Evolutionary conservation across 371 early-diverging fungal species (phyloP).

Genomic region (Rhizopus stolonifer): DNA sequence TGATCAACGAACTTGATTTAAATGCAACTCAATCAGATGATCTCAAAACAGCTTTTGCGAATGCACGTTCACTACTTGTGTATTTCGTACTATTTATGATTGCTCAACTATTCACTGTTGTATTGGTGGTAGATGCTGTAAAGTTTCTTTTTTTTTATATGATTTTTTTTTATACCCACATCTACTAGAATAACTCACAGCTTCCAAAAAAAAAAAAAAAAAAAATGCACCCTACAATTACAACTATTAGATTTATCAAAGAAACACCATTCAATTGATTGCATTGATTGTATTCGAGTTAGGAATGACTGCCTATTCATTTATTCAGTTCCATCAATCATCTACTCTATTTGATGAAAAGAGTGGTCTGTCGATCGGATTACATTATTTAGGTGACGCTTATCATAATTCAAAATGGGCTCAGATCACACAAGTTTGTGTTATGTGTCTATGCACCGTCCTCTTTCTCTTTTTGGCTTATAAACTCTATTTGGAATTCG

Average conservation of each 20-base stretch:
- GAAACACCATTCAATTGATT: slow-evolving; percentile 53
- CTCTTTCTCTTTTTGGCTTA: slow-evolving; percentile 43
- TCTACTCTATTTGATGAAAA: slow-evolving; percentile 36
- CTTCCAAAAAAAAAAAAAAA: slow-evolving; percentile 1
- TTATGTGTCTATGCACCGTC: slow-evolving; percentile 37
- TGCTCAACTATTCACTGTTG: slow-evolving; percentile 44
- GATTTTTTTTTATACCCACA: too few relatives aligned
- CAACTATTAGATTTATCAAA: slow-evolving; percentile 1
- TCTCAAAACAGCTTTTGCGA: slow-evolving; percentile 35
- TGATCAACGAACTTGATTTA: slow-evolving; percentile 18
- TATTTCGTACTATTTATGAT: slow-evolving; percentile 47
- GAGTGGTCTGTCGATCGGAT: slow-evolving; percentile 13
- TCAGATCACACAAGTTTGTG: slow-evolving; percentile 44
- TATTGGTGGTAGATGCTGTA: slow-evolving; percentile 49
- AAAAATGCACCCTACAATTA: background rate
- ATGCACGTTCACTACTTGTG: slow-evolving; percentile 46
- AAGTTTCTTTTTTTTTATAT: background rate
- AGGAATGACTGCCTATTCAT: slow-evolving; percentile 45
- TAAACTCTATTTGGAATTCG: slow-evolving; percentile 50
- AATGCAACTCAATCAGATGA: slow-evolving; percentile 26
- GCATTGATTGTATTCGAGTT: slow-evolving; percentile 49
- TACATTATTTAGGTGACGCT: slow-evolving; percentile 28
- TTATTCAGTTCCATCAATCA: slow-evolving; percentile 51
- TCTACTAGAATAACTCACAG: too few relatives aligned
- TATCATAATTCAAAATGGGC: slow-evolving; percentile 47